Percentiles rank a stretch among this genome's conserved stretches.
These are phyloP conservation scores for Sclerotinia borealis DNA, from an alignment of 2,329 filamentous ascomycete species.

Conservation along the genomic window DNA sequence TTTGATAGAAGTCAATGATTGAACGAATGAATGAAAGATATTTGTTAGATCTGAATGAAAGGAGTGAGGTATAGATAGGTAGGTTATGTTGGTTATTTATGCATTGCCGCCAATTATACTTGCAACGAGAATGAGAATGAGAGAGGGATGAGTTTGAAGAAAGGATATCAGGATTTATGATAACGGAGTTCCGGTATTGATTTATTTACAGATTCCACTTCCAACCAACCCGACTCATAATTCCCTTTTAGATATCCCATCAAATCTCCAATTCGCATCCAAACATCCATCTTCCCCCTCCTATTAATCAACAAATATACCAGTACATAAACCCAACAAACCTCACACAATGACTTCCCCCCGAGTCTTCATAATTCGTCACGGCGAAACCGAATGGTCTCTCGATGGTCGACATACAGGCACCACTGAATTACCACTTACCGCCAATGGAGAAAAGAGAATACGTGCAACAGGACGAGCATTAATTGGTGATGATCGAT, in stretches of 20 bases:
- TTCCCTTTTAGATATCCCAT: neutral
- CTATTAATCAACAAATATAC: neutral
- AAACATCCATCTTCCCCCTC: neutral
- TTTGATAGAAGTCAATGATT: no score
- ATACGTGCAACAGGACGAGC: conserved; percentile 73
- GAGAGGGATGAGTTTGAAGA: neutral
- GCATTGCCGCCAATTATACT: neutral
- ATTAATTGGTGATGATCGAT: conserved; percentile 73
- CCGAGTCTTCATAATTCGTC: conserved; percentile 75
- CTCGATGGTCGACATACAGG: conserved; percentile 81
- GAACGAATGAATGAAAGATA: neutral
- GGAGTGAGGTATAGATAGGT: neutral
- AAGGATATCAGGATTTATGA: neutral
- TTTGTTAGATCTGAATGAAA: neutral
- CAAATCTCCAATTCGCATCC: neutral
- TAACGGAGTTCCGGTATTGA: neutral
- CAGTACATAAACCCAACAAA: neutral
- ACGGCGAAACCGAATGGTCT: conserved; percentile 95
- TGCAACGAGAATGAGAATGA: no score
- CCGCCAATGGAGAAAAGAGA: conserved; percentile 71
- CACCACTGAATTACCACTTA: conserved; percentile 78
- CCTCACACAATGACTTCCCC: conserved; percentile 44
- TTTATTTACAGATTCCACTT: neutral
- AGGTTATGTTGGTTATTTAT: neutral
- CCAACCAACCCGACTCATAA: neutral